Evolutionary conservation across 2,329 filamentous ascomycete genomes (phyloP), one percentile per base, ranked within the genome.

Genomic region (Graphilbum fragrans): DNA sequence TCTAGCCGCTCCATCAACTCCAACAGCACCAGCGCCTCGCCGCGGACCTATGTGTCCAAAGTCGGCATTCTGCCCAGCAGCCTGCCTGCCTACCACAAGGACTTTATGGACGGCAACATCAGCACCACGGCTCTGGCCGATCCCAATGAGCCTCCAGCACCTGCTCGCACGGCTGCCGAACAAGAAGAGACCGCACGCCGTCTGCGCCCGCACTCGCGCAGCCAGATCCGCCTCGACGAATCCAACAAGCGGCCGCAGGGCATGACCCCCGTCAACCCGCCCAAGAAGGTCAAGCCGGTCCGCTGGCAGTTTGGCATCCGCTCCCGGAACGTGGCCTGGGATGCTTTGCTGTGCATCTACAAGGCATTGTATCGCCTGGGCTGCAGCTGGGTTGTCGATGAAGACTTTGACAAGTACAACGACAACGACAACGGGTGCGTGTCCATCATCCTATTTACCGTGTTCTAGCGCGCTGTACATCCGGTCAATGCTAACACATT

Each of bases 221-320:
- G 76, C 47, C 72, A 82, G 41, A 61, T 82, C 21, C 77, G 79
- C 40, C 62, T 86, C 3, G 82, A 90, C 48, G 80, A 74, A 54
- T 70, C 60, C 43, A 73, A 55, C 55, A 74, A 63, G 48, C 68
- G 74, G 31, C 77, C 77, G 4, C 72, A 77, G 43, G 69, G 70
- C 18, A 70, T 81, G 64, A 81, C 77, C 3, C 76, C 75, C 1
- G 72, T 79, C 37, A 63, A 69, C 39, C 75, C 78, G 3, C 59
- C 67, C 4, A 86, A 84, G 65, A 87, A 85, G 58, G 63, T 70
- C 5, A 87, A 85, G 55, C 83, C 83, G 1, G 85, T 88, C 16
- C 86, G 90, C 50, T 98, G 92, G 92, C 92, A 98, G 58, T 98
- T 98, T 57, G 92, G 92, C 43, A 98, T 98, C 47, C 77, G 92